Evolutionary conservation across 805 yeast species (phyloP), one percentile per base, ranked within the genome.

Genomic region (Wickerhamomyces bisporus): DNA sequence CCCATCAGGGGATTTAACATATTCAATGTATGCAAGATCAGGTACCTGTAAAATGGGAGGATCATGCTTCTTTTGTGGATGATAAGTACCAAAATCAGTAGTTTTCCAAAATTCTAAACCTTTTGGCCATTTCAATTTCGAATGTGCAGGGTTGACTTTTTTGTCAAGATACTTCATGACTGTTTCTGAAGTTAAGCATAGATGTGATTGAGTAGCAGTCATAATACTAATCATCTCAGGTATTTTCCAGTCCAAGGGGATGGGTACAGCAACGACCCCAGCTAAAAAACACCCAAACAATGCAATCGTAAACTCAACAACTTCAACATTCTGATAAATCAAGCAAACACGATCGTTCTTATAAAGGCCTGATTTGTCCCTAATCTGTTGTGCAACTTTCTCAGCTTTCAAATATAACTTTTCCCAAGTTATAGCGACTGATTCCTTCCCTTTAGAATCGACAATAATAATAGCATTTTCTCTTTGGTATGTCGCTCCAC

Each of bases 181-280:
- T 2, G 81, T 62, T 25, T 89, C 97, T 0, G 96, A 86, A 47
- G 86, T 80, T 23, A 93, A 64, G 35, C 89, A 81, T 36, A 86
- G 66, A 55, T 82, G 87, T 1, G 94, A 73, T 41, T 81, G 85
- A 0, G 97, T 85, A 24, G 74, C 68, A 31, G 72, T 73, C 60
- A 89, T 75, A 25, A 89, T 82, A 43, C 77, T 79, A 12, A 77
- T 70, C 43, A 88, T 77, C 45, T 88, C 96, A 30, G 67, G 66
- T 20, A 80, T 62, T 24, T 82, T 81, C 20, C 78, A 72, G 38
- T 79, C 84, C 41, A 87, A 80, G 38, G 85, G 85, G 30, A 93
- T 78, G 0, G 98, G 98, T 5, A 93, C 91, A 0, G 98, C 98
- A 3, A 93, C 89, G 32, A 87, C 83, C 2, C 95, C 96, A 1